Evolutionary conservation across 257 asterid genomes (phyloP), one percentile per base, ranked within the genome.

Genomic region (Nicotiana paniculata): DNA sequence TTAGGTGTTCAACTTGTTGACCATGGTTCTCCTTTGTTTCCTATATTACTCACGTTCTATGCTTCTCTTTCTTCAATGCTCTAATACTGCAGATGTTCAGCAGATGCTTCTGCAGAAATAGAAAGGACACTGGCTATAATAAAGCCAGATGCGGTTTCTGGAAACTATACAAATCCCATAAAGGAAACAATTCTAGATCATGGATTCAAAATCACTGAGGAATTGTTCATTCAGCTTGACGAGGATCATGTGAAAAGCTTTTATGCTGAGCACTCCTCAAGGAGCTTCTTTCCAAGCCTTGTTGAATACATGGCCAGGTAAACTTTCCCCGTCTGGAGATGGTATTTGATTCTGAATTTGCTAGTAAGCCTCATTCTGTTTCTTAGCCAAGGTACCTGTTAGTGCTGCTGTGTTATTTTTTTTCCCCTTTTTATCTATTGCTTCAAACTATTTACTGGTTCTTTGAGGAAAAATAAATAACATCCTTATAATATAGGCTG

Each of bases 271-370:
- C 97, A 95, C 63, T 84, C 97, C 68, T 79, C 93, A 4, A 92
- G 82, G 91, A 89, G 86, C 85, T 95, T 95, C 85, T 93, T 95
- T 85, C 82, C 90, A 0, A 76, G 83, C 88, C 97, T 95, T 77
- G 93, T 95, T 75, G 85, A 84, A 8, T 95, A 92, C 87, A 92
- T 93, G 96, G 88, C 92, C n/a, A 93, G 97, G 97, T 93, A 84
- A 58, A 3, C 28, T 55, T 81, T 17, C 12, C 58, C 35, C 5
- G 0, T 43, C 58, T 11, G 32, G 77, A 43, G 35, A 70, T 21
- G 77, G 35, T 70, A 43, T 11, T 70, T 43, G 35, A 70, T 70
- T 24, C 58, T 70, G 58, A 43, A 70, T 70, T 43, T 1, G 0
- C 59, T 43, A 5, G 58, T 70, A 3, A 43, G n/a, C 12, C 12